phyloP scores from a whole-genome alignment of 2,329 filamentous ascomycete species.

The Apiospora malaysiana region DNA sequence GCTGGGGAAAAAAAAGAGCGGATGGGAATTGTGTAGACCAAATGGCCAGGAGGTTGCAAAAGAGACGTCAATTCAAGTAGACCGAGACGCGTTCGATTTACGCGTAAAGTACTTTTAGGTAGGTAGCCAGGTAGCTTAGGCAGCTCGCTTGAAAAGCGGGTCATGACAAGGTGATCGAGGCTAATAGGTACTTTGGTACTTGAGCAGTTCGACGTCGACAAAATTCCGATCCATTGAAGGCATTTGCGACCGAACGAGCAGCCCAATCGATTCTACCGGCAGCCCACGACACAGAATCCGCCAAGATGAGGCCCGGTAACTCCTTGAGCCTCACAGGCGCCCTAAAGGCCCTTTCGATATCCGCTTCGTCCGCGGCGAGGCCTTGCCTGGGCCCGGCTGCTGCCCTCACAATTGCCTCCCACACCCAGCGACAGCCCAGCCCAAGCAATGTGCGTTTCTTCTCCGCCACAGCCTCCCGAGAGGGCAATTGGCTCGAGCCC shows the following conservation, averaged over 20 bases:
- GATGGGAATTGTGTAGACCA: background rate
- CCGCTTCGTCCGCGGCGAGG: conserved; percentile 45
- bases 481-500: conserved; percentile 83
- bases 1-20: background rate
- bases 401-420: conserved; percentile 27
- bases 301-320: conserved; percentile 53
- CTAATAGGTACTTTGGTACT: conserved; percentile 17
- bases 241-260: background rate
- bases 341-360: conserved; percentile 56
- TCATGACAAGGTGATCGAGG: background rate
- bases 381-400: conserved; percentile 39
- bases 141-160: background rate
- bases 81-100: conserved; percentile 18
- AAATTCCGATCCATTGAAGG: conserved; percentile 5
- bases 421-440: background rate
- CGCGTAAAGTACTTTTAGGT: conserved; percentile 16
- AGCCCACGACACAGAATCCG: conserved; percentile 26
- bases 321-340: conserved; percentile 55
- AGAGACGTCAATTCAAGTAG: background rate
- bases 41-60: background rate
- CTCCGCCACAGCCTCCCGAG: conserved; percentile 67
- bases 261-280: background rate
- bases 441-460: conserved; percentile 67
- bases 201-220: conserved; percentile 27
- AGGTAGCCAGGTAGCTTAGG: too few relatives aligned